These are phyloP conservation scores for Dendrobium officinale DNA, from an alignment of 106 monocot species.

Conservation along the genomic window DNA sequence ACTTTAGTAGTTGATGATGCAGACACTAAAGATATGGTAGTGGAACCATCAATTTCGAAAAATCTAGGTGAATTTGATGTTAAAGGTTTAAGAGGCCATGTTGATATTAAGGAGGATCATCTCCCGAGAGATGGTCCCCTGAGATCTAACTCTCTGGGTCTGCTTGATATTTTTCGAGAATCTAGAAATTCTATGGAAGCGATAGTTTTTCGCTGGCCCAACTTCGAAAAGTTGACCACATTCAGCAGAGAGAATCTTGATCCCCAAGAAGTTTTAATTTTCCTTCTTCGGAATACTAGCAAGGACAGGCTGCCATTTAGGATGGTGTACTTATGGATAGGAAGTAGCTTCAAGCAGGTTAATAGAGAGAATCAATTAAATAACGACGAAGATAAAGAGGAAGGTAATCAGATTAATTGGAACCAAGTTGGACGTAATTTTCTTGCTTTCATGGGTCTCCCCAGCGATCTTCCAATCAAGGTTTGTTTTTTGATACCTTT, in stretches of 20 bases:
- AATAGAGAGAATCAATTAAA: constrained; percentile 8
- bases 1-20: background rate
- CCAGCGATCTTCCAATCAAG: constrained; percentile 44
- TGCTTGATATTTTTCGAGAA: constrained; percentile 8
- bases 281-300: constrained; percentile 29
- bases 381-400: constrained; percentile 7
- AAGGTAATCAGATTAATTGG: constrained; percentile 45
- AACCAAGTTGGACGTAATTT: constrained; percentile 41
- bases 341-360: constrained; percentile 28
- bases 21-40: constrained; percentile 1
- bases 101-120: background rate
- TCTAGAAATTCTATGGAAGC: background rate
- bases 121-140: background rate
- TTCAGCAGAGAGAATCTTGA: constrained; percentile 46
- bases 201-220: constrained; percentile 49
- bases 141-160: constrained; percentile 2
- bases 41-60: background rate
- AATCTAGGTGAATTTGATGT: constrained; percentile 3
- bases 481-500: constrained; percentile 15
- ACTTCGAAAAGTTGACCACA: constrained; percentile 31
- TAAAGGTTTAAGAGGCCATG: constrained; percentile 11
- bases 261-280: constrained; percentile 38
- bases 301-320: constrained; percentile 9
- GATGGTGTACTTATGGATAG: constrained; percentile 56
- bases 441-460: constrained; percentile 42